These are phyloP conservation scores for Uncinocarpus reesii DNA, from an alignment of 2,329 filamentous ascomycete species.

Conservation along the genomic window DNA sequence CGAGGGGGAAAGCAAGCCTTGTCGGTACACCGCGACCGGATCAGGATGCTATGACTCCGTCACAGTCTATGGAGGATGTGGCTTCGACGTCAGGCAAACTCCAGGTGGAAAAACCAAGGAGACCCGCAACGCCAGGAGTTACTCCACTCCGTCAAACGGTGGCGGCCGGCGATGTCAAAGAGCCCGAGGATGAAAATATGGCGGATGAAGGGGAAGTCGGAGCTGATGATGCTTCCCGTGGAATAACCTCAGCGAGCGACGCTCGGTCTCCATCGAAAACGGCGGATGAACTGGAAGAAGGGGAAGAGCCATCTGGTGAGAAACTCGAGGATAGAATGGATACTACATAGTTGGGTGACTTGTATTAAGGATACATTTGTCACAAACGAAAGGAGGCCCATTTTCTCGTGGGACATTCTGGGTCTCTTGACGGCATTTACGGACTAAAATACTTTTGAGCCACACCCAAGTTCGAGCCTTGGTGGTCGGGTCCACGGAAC, in stretches of 20 bases:
- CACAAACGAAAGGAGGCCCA: no score
- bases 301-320: constrained; percentile 41
- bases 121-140: constrained; percentile 22
- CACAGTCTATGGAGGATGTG: constrained; percentile 29
- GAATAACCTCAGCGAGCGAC: constrained; percentile 21
- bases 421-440: not conserved
- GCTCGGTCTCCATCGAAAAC: constrained; percentile 4
- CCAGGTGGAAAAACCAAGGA: constrained; percentile 27
- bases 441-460: no score
- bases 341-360: constrained; percentile 37
- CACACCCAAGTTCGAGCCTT: no score
- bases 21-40: constrained; percentile 42
- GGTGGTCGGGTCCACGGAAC: no score
- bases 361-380: no score
- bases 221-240: constrained; percentile 26
- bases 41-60: constrained; percentile 35
- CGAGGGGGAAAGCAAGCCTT: constrained; percentile 39
- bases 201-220: constrained; percentile 41
- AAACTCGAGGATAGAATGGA: constrained; percentile 55
- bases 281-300: constrained; percentile 39
- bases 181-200: constrained; percentile 52
- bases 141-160: constrained; percentile 33
- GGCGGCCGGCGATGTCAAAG: constrained; percentile 24
- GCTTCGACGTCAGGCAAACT: constrained; percentile 20
- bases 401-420: not conserved